Conservation (phyloP, 139 green algal species). For the Limnomonas spitsbergensis region DNA sequence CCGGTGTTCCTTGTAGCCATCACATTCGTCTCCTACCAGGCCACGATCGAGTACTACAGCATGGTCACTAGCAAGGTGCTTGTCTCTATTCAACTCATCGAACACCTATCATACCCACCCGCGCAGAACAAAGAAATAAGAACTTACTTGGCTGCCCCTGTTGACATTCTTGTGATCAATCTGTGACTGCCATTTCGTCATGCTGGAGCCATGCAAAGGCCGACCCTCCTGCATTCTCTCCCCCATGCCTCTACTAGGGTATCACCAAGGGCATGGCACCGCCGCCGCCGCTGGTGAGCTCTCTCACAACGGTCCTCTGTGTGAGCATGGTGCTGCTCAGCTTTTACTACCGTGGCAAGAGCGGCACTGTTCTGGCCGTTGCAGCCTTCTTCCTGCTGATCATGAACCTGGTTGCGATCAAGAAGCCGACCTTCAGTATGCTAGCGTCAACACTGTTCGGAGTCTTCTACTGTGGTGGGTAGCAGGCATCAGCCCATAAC, state of each 20-base stretch:
- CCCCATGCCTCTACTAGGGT: constrained; percentile 10
- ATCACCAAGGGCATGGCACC: constrained; percentile 64
- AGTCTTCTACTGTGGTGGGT: constrained; percentile 88
- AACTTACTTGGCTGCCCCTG: too few relatives aligned
- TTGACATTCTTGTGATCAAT: too few relatives aligned
- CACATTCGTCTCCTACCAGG: constrained; percentile 70
- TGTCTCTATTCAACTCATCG: too few relatives aligned
- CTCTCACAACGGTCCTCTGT: constrained; percentile 65
- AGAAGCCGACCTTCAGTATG: constrained; percentile 77
- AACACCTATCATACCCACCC: too few relatives aligned
- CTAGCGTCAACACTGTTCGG: constrained; percentile 83
- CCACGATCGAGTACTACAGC: constrained; percentile 66
- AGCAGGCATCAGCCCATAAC: background rate
- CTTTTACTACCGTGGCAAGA: constrained; percentile 36
- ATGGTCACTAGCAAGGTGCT: constrained; percentile 60
- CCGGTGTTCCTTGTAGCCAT: constrained; percentile 36
- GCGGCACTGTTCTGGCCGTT: constrained; percentile 59
- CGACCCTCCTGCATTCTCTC: too few relatives aligned
- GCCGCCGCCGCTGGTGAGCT: constrained; percentile 56
- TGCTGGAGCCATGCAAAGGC: too few relatives aligned
- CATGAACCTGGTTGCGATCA: constrained; percentile 63
- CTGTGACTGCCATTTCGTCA: too few relatives aligned
- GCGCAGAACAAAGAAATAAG: too few relatives aligned
- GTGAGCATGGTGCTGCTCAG: constrained; percentile 59
- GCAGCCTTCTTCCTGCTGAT: constrained; percentile 76